A percentile compares a stretch with the other conserved stretches of the same genome.
Evolutionary conservation across 106 monocot genomes (phyloP).

Genomic region (Dendrobium chrysotoxum): DNA sequence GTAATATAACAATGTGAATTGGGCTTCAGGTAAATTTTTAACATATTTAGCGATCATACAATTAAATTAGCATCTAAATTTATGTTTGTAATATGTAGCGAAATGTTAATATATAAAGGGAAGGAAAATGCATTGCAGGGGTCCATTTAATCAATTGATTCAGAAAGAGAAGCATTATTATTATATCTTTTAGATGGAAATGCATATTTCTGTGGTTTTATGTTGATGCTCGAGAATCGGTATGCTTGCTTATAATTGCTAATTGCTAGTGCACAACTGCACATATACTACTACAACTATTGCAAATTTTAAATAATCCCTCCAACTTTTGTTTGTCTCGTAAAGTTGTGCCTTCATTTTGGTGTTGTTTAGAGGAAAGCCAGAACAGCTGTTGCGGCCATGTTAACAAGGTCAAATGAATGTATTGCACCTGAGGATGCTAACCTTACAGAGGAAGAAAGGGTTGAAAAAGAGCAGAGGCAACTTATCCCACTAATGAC

Average conservation of each 20-base stretch:
- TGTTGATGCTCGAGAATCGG: background rate
- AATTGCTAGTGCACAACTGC: background rate
- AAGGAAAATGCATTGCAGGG: background rate
- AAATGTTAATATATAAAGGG: background rate
- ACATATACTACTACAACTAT: background rate
- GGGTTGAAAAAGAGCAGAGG: constrained; percentile 64
- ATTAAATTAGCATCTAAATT: background rate
- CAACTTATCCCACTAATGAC: constrained; percentile 89
- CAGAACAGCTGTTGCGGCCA: constrained; percentile 85
- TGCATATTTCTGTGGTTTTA: background rate
- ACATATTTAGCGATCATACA: background rate
- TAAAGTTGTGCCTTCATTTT: background rate
- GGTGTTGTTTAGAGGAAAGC: constrained; percentile 45
- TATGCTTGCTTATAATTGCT: background rate
- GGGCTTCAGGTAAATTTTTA: background rate
- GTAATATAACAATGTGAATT: background rate
- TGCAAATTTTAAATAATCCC: background rate
- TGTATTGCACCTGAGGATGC: constrained; percentile 47
- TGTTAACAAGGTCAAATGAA: constrained; percentile 73
- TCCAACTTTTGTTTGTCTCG: background rate
- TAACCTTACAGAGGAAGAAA: constrained; percentile 64
- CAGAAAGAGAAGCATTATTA: background rate
- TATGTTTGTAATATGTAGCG: background rate
- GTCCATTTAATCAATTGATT: background rate
- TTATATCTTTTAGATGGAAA: background rate